phyloP scores from a whole-genome alignment of 1,139 yeast genomes.

The Yarrowia galli region DNA sequence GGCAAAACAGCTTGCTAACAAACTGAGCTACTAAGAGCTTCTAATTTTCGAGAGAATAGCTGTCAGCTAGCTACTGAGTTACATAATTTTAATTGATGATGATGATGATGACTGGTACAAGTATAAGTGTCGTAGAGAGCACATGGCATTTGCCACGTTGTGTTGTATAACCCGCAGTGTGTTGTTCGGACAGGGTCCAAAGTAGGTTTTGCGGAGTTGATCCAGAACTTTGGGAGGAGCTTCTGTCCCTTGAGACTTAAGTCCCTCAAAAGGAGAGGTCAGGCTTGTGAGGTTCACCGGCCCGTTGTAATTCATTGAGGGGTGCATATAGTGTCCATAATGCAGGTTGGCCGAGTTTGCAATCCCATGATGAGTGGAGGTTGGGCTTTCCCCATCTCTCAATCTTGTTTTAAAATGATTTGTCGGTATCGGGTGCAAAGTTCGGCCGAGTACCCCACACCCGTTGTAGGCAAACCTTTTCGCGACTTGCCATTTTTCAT shows the following conservation, averaged over 20 bases:
- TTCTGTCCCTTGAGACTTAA: not conserved
- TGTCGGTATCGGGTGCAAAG: constrained; percentile 35
- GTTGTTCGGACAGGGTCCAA: not conserved
- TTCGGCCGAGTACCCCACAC: constrained; percentile 38
- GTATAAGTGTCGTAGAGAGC: too few species aligned
- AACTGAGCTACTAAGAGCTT: constrained; percentile 26
- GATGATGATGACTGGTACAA: constrained; percentile 9
- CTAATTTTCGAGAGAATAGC: constrained; percentile 4
- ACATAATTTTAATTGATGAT: constrained; percentile 17
- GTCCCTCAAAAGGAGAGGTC: not conserved
- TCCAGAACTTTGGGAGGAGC: not conserved
- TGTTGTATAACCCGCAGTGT: too few species aligned
- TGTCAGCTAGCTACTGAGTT: constrained; percentile 25
- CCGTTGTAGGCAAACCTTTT: constrained; percentile 22
- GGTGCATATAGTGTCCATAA: not conserved
- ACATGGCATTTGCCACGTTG: too few species aligned
- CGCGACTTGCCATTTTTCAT: constrained; percentile 16
- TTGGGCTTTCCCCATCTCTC: constrained; percentile 19
- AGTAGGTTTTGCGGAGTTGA: constrained; percentile 12
- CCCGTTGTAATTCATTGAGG: not conserved
- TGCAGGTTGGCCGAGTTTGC: not conserved
- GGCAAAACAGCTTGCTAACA: constrained; percentile 30
- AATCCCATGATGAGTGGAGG: constrained; percentile 9
- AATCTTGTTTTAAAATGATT: constrained; percentile 33
- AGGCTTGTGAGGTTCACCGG: not conserved